Percentiles rank a stretch among this genome's conserved stretches.
phyloP scores from a whole-genome alignment of 345 rosid species.

The Ailanthus altissimus region DNA sequence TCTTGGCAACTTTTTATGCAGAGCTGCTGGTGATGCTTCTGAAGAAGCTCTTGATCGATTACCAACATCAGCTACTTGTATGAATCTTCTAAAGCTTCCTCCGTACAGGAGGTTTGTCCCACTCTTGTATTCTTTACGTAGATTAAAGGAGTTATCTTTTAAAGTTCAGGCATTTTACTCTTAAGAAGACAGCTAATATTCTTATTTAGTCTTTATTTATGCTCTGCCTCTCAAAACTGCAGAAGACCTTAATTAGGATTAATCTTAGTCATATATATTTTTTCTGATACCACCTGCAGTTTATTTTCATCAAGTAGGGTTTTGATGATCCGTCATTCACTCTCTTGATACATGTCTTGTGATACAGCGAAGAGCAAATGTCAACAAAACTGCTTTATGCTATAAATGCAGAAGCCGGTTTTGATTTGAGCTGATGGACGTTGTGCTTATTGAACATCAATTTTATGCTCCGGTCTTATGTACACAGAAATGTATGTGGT shows the following conservation, averaged over 20 bases:
- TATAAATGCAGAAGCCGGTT: constrained; percentile 96
- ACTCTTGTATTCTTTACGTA: not conserved
- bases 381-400: constrained; percentile 82
- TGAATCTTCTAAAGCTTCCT: constrained; percentile 99
- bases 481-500: no score
- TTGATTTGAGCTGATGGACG: constrained; percentile 80
- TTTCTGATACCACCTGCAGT: not conserved
- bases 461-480: not conserved
- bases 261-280: not conserved
- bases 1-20: constrained; percentile 20
- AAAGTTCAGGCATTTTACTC: not conserved
- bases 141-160: not conserved
- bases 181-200: not conserved
- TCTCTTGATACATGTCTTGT: constrained; percentile 12
- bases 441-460: not conserved
- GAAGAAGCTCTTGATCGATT: constrained; percentile 85
- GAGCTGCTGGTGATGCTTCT: constrained; percentile 64
- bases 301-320: not conserved
- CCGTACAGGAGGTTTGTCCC: constrained; percentile 87
- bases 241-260: not conserved
- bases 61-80: constrained; percentile 97
- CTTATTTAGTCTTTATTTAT: no score
- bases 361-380: constrained; percentile 89
- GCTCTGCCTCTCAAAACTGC: no score
- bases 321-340: not conserved